Conservation (phyloP, 805 yeast species). For the Wickerhamiella domercqiae region DNA sequence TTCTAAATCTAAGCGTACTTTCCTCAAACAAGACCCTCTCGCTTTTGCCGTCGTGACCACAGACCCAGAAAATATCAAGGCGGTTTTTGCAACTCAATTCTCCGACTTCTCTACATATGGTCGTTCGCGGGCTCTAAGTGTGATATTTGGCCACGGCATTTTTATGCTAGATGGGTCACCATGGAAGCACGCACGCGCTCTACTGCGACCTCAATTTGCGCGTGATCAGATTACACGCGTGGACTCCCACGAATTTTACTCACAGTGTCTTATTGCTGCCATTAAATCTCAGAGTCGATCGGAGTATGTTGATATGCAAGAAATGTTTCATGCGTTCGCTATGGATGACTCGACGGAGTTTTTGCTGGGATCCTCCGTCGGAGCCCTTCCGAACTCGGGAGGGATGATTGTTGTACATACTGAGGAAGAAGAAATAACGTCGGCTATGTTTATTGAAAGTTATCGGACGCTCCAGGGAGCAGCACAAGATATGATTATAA, state of each 20-base stretch:
- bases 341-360: slow-evolving; percentile 19
- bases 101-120: slow-evolving; percentile 21
- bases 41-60: slow-evolving; percentile 11
- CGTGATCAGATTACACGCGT: slow-evolving; percentile 23
- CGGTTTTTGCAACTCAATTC: slow-evolving; percentile 22
- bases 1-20: not conserved
- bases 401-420: not conserved
- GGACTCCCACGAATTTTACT: slow-evolving; percentile 13
- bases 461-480: slow-evolving; percentile 2
- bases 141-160: slow-evolving; percentile 24
- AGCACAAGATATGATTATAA: slow-evolving; percentile 3
- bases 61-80: slow-evolving; percentile 24
- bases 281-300: slow-evolving; percentile 7
- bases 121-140: slow-evolving; percentile 18
- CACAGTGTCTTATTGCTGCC: slow-evolving; percentile 22
- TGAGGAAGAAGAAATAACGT: slow-evolving; percentile 1
- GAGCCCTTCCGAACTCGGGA: slow-evolving; percentile 6
- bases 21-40: slow-evolving; percentile 2
- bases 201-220: slow-evolving; percentile 24
- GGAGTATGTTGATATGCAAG: slow-evolving; percentile 13
- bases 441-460: slow-evolving; percentile 11
- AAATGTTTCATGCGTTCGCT: slow-evolving; percentile 14
- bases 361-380: slow-evolving; percentile 17
- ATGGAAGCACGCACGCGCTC: slow-evolving; percentile 24
- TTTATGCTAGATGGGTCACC: slow-evolving; percentile 24